phyloP scores from a whole-genome alignment of 2,329 filamentous ascomycete species.

The Pleomassaria siparia region DNA sequence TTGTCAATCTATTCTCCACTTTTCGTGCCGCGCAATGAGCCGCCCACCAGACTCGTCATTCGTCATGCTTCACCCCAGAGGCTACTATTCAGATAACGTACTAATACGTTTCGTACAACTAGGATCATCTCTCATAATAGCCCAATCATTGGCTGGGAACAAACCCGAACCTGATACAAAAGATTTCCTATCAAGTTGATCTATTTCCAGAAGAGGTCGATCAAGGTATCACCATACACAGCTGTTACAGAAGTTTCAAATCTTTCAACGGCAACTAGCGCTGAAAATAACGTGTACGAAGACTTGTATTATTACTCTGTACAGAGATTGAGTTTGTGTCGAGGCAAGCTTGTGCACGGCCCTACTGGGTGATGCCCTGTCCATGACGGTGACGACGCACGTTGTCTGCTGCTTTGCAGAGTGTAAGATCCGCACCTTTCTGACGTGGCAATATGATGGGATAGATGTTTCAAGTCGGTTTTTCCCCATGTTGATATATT shows the following conservation, averaged over 20 bases:
- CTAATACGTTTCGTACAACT: slow-evolving; percentile 2
- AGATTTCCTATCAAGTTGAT: background rate
- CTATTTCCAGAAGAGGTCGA: background rate
- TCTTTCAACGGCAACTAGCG: background rate
- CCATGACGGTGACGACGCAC: slow-evolving; percentile 4
- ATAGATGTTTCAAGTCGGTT: background rate
- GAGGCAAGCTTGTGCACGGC: background rate
- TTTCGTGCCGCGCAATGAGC: background rate
- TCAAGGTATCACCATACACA: background rate
- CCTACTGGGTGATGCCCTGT: background rate
- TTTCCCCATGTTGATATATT: background rate
- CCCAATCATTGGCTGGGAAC: background rate
- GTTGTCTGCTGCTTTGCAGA: background rate
- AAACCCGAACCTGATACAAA: background rate
- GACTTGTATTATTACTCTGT: background rate
- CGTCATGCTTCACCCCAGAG: slow-evolving; percentile 2
- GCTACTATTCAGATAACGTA: background rate
- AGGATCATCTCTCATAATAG: background rate
- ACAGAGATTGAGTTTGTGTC: too few species aligned
- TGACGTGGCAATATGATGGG: slow-evolving; percentile 2
- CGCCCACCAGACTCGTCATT: slow-evolving; percentile 6
- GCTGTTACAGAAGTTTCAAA: background rate
- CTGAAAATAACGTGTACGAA: background rate
- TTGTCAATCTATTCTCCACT: background rate
- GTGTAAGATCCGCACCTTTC: background rate